A percentile compares a stretch with the other conserved stretches of the same genome.
phyloP scores from a whole-genome alignment of 805 yeast species.

The Candida peoriensis region DNA sequence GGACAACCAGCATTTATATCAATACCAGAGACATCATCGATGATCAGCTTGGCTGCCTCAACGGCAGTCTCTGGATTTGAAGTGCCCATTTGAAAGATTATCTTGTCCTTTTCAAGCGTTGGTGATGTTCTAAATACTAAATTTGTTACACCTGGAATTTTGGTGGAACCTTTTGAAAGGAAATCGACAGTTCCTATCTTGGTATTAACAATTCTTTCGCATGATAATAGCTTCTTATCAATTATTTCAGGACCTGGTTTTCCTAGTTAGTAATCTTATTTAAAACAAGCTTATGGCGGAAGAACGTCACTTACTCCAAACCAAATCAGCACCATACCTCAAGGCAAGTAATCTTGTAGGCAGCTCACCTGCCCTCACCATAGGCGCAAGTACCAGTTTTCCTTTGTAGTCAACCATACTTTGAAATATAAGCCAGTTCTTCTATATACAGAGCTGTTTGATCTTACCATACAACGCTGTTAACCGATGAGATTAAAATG shows the following conservation, averaged over 20 bases:
- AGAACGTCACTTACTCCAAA: slow-evolving; percentile 54
- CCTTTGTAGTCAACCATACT: slow-evolving; percentile 66
- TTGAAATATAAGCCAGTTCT: no score
- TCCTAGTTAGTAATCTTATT: slow-evolving; percentile 10
- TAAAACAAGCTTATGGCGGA: background rate
- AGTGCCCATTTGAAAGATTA: slow-evolving; percentile 91
- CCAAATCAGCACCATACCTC: slow-evolving; percentile 85
- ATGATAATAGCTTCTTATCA: slow-evolving; percentile 74
- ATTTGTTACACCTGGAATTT: slow-evolving; percentile 42
- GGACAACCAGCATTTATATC: slow-evolving; percentile 98
- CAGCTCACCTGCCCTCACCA: slow-evolving; percentile 94
- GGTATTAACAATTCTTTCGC: slow-evolving; percentile 58
- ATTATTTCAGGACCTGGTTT: slow-evolving; percentile 71
- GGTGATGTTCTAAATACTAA: slow-evolving; percentile 74
- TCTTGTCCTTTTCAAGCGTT: slow-evolving; percentile 49
- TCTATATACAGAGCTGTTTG: no score
- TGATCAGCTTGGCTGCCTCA: slow-evolving; percentile 76
- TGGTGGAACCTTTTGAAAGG: slow-evolving; percentile 36
- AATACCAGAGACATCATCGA: slow-evolving; percentile 84
- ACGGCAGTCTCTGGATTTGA: slow-evolving; percentile 82
- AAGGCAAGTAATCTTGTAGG: slow-evolving; percentile 82
- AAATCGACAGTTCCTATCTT: slow-evolving; percentile 58
- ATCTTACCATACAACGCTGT: no score
- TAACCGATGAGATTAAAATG: no score
- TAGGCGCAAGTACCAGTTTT: slow-evolving; percentile 85